Base-by-base conservation (phyloP, 441 rosid genomes). In the Sinapis alba region DNA sequence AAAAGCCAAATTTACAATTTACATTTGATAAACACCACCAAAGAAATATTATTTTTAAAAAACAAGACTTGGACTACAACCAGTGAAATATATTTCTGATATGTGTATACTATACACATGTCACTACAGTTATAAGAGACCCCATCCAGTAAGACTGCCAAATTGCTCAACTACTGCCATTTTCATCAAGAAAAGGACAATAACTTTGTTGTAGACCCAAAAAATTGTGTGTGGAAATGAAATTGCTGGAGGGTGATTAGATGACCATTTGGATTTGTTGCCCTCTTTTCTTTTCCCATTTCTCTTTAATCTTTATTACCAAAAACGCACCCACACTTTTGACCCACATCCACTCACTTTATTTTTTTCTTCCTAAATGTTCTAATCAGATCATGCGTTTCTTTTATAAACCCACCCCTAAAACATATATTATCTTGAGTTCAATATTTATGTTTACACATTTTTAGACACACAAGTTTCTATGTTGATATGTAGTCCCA, bases 231-330 rank as follows among this genome's bases (percentile, higher is more conserved):
- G 78, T 69, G 63, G 65, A 73, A 28, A 65, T 66, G 59, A 72
- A 78, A 21, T 73, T 53, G 78, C 72, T 69, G 82, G 76, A 70
- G n/a, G 66, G 7, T 79, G 82, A 79, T 75, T 79, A 79, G 82
- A 79, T 79, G 73, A 71, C 79, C 82, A 79, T 79, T 79, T 75
- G 7, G 21, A 32, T 65, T 60, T 73, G 81, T 78, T 73, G 68
- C 51, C 63, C 54, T 50, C 54, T 47, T 38, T 38, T 38, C 13
- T 32, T 50, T 16, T 50, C 54, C 10, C 68, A 12, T 51, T 67
- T 62, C 32, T 72, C 78, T 73, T 67, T 72, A 61, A n/a, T 71
- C 76, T 72, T 54, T 72, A 61, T 13, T 71, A 58, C 69, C 73
- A 51, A 68, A 61, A n/a, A 73, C 65, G 81, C 78, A 78, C 81